phyloP scores from a whole-genome alignment of 768 basidiomycete species.

The Lanmaoa rubissima region DNA sequence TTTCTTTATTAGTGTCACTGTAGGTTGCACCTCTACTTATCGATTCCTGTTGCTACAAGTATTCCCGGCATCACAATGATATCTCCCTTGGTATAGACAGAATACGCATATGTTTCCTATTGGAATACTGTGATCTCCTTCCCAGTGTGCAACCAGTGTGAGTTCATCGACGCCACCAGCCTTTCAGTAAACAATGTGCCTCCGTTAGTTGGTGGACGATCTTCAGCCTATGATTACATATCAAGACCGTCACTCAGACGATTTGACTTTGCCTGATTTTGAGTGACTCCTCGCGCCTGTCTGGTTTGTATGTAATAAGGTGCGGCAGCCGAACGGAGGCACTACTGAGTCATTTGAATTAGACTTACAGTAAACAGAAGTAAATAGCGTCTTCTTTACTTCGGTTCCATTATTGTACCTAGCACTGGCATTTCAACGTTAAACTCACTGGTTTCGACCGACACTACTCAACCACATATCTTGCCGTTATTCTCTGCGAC shows the following conservation, averaged over 20 bases:
- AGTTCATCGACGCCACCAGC: no score
- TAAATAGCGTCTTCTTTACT: slow-evolving; percentile 18
- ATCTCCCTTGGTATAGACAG: slow-evolving; percentile 30
- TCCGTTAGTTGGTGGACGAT: no score
- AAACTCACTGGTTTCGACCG: neutral
- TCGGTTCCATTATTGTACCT: neutral
- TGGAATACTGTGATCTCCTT: slow-evolving; percentile 6
- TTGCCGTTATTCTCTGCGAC: neutral
- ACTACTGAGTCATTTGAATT: slow-evolving; percentile 6
- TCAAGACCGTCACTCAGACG: neutral
- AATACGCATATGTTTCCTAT: slow-evolving; percentile 18
- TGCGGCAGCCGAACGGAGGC: slow-evolving; percentile 11
- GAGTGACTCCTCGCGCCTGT: neutral
- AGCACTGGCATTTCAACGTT: neutral
- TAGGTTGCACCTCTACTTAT: slow-evolving; percentile 30
- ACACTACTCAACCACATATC: no score
- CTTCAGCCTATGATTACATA: neutral
- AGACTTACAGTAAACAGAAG: slow-evolving; percentile 27
- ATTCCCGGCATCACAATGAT: slow-evolving; percentile 30
- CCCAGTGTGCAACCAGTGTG: neutral
- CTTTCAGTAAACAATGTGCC: neutral
- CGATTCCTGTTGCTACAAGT: slow-evolving; percentile 30
- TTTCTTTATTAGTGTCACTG: slow-evolving; percentile 29
- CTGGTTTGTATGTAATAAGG: neutral
- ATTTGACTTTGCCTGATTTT: neutral